Conservation (phyloP, 2,329 filamentous ascomycete species). For the Phaeomoniella chlamydospora region DNA sequence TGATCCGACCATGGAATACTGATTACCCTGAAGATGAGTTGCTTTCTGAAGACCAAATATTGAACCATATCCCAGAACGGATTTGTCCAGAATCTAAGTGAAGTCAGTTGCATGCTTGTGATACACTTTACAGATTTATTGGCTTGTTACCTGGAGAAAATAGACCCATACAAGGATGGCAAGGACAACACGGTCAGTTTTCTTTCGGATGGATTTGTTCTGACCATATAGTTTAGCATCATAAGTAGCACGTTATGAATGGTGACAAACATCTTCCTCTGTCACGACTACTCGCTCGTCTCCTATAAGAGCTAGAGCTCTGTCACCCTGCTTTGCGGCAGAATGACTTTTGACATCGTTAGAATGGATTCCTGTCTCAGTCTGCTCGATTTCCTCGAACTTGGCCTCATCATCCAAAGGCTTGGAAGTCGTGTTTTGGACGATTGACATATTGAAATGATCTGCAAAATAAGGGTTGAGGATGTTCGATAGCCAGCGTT, state of each 20-base stretch:
- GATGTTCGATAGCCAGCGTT: too few species aligned
- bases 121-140: too few species aligned
- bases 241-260: conserved; percentile 7
- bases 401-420: too few species aligned
- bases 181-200: conserved; percentile 47
- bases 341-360: conserved; percentile 4
- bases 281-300: conserved; percentile 16
- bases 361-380: too few species aligned
- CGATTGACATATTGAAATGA: too few species aligned
- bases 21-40: conserved; percentile 33
- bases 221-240: conserved; percentile 13
- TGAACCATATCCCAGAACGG: conserved; percentile 42
- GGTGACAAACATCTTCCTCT: conserved; percentile 25
- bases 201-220: conserved; percentile 43
- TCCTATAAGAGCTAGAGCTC: conserved; percentile 10
- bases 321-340: conserved; percentile 9
- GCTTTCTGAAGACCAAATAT: conserved; percentile 39
- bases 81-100: conserved; percentile 47
- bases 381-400: too few species aligned
- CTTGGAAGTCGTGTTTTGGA: too few species aligned
- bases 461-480: too few species aligned
- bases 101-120: too few species aligned
- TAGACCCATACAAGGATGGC: conserved; percentile 29
- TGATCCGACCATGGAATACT: conserved; percentile 44
- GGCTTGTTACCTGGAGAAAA: too few species aligned